Percentiles rank a stretch among this genome's conserved stretches.
Evolutionary conservation across 768 basidiomycete species (phyloP).

Genomic region (Pleurotus cornucopiae): DNA sequence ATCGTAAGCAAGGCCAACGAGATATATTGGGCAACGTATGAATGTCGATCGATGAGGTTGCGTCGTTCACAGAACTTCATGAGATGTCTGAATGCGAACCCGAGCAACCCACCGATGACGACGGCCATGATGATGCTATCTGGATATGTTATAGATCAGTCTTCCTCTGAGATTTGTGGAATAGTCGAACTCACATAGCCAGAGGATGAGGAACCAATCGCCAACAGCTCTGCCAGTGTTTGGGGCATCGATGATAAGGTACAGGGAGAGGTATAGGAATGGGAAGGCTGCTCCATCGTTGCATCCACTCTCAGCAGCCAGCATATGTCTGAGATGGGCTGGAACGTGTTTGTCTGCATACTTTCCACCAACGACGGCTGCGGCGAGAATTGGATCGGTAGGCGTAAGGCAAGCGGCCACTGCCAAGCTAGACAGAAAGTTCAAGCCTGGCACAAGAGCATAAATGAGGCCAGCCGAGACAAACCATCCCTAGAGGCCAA

Average conservation of each 20-base stretch:
- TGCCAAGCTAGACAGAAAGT: slow-evolving; percentile 84
- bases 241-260: slow-evolving; percentile 68
- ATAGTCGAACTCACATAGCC: slow-evolving; percentile 63
- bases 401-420: slow-evolving; percentile 92
- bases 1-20: slow-evolving; percentile 81
- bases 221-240: slow-evolving; percentile 60
- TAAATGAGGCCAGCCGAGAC: slow-evolving; percentile 89
- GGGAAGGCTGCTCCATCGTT: slow-evolving; percentile 98
- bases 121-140: slow-evolving; percentile 79
- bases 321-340: slow-evolving; percentile 63
- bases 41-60: slow-evolving; percentile 88
- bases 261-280: slow-evolving; percentile 86
- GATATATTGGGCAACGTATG: slow-evolving; percentile 89
- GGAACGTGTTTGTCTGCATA: slow-evolving; percentile 98
- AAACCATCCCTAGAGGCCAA: slow-evolving; percentile 76
- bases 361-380: slow-evolving; percentile 90
- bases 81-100: slow-evolving; percentile 77
- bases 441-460: slow-evolving; percentile 84
- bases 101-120: slow-evolving; percentile 70
- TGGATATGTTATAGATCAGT: slow-evolving; percentile 21
- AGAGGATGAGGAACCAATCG: slow-evolving; percentile 85
- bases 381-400: slow-evolving; percentile 91
- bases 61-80: slow-evolving; percentile 91
- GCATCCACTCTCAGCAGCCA: slow-evolving; percentile 81
- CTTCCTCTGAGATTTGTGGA: slow-evolving; percentile 8